phyloP scores from a whole-genome alignment of 768 basidiomycete genomes.

The Trametes maxima region DNA sequence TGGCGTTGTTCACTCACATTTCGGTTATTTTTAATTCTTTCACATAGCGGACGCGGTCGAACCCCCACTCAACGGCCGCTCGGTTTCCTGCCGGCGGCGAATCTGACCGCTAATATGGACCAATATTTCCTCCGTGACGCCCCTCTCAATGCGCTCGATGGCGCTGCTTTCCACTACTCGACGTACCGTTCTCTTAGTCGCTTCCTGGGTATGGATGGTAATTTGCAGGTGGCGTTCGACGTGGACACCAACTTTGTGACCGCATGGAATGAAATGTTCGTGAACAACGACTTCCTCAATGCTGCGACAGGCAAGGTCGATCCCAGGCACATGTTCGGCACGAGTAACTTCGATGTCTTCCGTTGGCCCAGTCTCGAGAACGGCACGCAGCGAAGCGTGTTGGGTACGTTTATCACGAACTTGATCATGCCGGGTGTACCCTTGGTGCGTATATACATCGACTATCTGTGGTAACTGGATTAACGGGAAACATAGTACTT shows the following conservation, averaged over 20 bases:
- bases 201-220: conserved; percentile 96
- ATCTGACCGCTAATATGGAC: conserved; percentile 57
- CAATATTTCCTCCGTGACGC: conserved; percentile 81
- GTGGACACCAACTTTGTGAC: conserved; percentile 80
- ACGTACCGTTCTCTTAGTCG: conserved; percentile 85
- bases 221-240: conserved; percentile 89
- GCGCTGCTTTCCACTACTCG: conserved; percentile 92
- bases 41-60: conserved; percentile 79
- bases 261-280: conserved; percentile 91
- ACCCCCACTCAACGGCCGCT: conserved; percentile 71
- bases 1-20: conserved; percentile 16
- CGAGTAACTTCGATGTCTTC: conserved; percentile 95
- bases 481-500: conserved; percentile 51
- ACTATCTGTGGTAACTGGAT: not conserved
- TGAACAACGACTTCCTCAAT: conserved; percentile 86
- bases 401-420: conserved; percentile 78
- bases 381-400: conserved; percentile 73
- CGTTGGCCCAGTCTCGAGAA: conserved; percentile 90
- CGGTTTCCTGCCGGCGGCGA: conserved; percentile 69
- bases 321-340: conserved; percentile 87
- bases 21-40: conserved; percentile 1
- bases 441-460: conserved; percentile 47
- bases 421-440: conserved; percentile 88
- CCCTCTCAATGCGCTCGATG: conserved; percentile 65
- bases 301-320: conserved; percentile 64